Conservation (phyloP, 805 yeast genomes). For the Saturnispora halmiae region DNA sequence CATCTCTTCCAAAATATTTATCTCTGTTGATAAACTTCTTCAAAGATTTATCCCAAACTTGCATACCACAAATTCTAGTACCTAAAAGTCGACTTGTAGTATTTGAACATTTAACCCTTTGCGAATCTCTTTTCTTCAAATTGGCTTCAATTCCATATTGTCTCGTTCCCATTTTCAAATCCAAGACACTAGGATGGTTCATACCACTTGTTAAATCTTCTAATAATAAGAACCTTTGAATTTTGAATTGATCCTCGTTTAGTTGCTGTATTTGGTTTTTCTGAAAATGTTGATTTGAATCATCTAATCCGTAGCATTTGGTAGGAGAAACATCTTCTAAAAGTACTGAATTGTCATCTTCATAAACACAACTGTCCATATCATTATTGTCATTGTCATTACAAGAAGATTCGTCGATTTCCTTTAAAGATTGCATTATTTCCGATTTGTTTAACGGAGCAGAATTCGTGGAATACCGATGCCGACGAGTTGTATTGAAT, state of each 20-base stretch:
- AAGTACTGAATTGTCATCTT: too few species aligned
- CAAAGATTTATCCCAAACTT: conserved; percentile 52
- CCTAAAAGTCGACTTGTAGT: conserved; percentile 83
- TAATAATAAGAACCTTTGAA: conserved; percentile 73
- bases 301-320: too few species aligned
- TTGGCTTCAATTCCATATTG: conserved; percentile 96
- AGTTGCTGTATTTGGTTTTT: background rate
- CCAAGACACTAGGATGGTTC: conserved; percentile 82
- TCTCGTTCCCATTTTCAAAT: conserved; percentile 95
- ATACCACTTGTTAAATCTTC: conserved; percentile 87
- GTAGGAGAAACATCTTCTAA: too few species aligned
- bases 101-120: conserved; percentile 64
- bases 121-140: conserved; percentile 62
- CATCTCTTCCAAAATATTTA: conserved; percentile 83
- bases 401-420: background rate
- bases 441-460: conserved; percentile 17
- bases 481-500: conserved; percentile 15
- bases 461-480: conserved; percentile 23
- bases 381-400: conserved; percentile 11
- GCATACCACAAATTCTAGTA: conserved; percentile 91
- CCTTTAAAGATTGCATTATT: conserved; percentile 11
- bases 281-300: conserved; percentile 2
- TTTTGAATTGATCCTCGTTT: conserved; percentile 22
- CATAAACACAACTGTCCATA: too few species aligned
- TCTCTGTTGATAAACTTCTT: conserved; percentile 59